These are phyloP conservation scores for Hypomyces perniciosus DNA, from an alignment of 2,329 filamentous ascomycete genomes.

Conservation along the genomic window DNA sequence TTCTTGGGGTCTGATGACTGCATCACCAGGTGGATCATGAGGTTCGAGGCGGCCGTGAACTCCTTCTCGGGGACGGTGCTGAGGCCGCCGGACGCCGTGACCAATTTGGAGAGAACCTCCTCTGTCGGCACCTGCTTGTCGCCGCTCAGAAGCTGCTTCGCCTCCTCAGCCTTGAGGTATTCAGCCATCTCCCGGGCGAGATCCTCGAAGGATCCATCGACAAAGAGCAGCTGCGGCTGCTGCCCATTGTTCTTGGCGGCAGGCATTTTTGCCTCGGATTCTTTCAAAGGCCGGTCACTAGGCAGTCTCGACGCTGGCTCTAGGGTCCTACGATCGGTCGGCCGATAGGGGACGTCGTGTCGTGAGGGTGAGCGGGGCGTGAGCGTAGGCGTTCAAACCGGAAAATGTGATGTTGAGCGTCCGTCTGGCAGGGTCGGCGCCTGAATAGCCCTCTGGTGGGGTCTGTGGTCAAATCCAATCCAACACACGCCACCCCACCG, in stretches of 20 bases:
- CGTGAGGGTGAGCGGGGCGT: constrained; percentile 12
- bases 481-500: constrained; percentile 27
- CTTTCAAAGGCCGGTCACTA: neutral
- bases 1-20: constrained; percentile 80
- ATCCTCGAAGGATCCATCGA: constrained; percentile 93
- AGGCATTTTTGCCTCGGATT: constrained; percentile 19
- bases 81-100: constrained; percentile 69
- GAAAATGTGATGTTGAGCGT: constrained; percentile 24
- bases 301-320: neutral
- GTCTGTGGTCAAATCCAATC: constrained; percentile 16
- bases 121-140: constrained; percentile 65
- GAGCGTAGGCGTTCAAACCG: constrained; percentile 13
- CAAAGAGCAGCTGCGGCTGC: constrained; percentile 59
- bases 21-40: constrained; percentile 86
- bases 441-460: constrained; percentile 36
- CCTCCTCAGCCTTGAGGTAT: constrained; percentile 80
- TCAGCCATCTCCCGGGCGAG: constrained; percentile 90
- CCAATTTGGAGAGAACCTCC: constrained; percentile 82
- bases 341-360: constrained; percentile 1
- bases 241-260: constrained; percentile 36
- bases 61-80: constrained; percentile 92
- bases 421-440: constrained; percentile 24
- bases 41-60: constrained; percentile 92
- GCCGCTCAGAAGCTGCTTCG: constrained; percentile 67
- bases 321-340: constrained; percentile 17